Base-by-base conservation (phyloP, 306 rosid species). In the Citrullus mucosospermus region DNA sequence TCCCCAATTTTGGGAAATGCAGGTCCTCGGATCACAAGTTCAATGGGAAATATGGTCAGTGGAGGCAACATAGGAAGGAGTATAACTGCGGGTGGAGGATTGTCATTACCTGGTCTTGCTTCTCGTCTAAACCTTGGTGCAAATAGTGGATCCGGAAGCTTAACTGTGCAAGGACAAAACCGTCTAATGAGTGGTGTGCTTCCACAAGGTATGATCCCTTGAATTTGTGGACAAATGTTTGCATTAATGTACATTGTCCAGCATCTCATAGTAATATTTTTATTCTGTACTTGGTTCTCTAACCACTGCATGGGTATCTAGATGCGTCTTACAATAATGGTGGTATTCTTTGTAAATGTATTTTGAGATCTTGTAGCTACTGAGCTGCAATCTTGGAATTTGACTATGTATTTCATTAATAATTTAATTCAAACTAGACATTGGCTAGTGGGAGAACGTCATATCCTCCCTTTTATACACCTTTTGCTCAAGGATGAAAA, bases 31-130 rank as follows among this genome's bases (percentile, higher is more conserved):
- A 96, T 92, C 77, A 87, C 99, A 46, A 91, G 90, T 80, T 96
- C 99, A 74, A 84, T 96, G 87, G 99, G 99, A 78, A 92, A 92
- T 89, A 91, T 95, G 99, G 93, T 92, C 76, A 93, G 97, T 81
- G 97, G 93, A 72, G 95, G 91, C 76, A 90, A 87, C 87, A 85
- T 90, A 22, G 95, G 95, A 50, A 84, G 96, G 90, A 87, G 85
- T 83, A 83, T 91, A 77, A 82, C 90, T 70, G 73, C 98, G 15
- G 97, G 91, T 82, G 98, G 93, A 71, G 99, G 97, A 74, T 79
- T 92, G 79, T 88, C 99, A 9, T 88, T 92, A 61, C 96, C 99
- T 78, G 99, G 96, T 67, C 93, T 92, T 82, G 80, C 87, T 57
- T 94, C 98, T 62, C 99, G 98, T 66, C 81, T 92, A 77, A 94